Evolutionary conservation across 1,139 yeast species (phyloP).

Genomic region (Sugiyamaella grinbergsii): DNA sequence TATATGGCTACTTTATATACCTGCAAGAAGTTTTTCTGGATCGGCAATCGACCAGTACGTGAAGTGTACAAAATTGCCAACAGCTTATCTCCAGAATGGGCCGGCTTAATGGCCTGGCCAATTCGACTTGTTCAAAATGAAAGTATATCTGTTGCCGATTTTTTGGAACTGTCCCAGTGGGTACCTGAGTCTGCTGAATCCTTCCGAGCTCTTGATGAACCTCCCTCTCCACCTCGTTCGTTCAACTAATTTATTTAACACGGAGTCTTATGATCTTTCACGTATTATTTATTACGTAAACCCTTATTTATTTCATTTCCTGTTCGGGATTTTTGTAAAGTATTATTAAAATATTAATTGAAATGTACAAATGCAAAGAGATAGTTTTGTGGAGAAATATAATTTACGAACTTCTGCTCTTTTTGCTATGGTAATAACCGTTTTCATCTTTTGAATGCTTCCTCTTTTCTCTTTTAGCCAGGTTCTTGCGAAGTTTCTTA

Average conservation of each 20-base stretch:
- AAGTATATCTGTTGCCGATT: conserved; percentile 7
- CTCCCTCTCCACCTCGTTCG: neutral
- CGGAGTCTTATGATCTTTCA: too few species aligned
- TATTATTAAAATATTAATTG: conserved; percentile 8
- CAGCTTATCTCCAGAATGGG: conserved; percentile 26
- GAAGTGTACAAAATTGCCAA: conserved; percentile 23
- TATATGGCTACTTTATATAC: conserved; percentile 28
- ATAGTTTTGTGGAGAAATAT: conserved; percentile 4
- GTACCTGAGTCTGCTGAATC: conserved; percentile 5
- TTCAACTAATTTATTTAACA: conserved; percentile 9
- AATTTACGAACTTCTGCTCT: conserved; percentile 38
- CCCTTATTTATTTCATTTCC: conserved; percentile 1
- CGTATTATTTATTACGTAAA: neutral
- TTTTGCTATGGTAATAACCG: conserved; percentile 70
- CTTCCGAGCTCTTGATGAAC: neutral
- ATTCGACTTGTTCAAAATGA: conserved; percentile 13
- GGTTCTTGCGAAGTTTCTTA: conserved; percentile 75
- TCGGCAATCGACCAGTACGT: conserved; percentile 27
- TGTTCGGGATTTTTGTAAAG: conserved; percentile 1
- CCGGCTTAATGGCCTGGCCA: conserved; percentile 26
- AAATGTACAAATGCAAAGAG: neutral
- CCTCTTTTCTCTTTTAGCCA: conserved; percentile 67
- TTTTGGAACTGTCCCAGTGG: conserved; percentile 11
- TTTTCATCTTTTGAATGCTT: conserved; percentile 72
- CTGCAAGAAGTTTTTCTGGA: conserved; percentile 28